Percentiles rank a stretch among this genome's conserved stretches.
These are phyloP conservation scores for Fraxinus platypoda DNA, from an alignment of 305 asterid species.

Conservation along the genomic window DNA sequence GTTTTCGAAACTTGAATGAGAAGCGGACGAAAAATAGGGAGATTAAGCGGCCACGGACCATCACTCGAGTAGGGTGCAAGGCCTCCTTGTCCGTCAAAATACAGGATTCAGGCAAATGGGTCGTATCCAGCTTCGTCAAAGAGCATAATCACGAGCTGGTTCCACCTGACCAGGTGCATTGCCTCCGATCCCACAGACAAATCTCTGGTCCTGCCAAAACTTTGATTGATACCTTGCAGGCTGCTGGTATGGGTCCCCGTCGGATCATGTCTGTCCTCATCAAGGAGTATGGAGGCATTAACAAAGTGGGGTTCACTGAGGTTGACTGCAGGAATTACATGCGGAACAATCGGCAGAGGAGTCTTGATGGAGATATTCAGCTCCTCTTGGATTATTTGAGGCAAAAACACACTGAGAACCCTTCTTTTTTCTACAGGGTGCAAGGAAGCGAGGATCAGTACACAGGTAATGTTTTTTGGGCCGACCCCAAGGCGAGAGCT, in stretches of 20 bases:
- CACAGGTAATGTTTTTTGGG: slow-evolving; percentile 67
- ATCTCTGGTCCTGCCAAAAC: slow-evolving; percentile 93
- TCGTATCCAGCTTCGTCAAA: slow-evolving; percentile 65
- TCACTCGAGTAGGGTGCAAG: slow-evolving; percentile 95
- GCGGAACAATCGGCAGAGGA: slow-evolving; percentile 71
- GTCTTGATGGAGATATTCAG: slow-evolving; percentile 66
- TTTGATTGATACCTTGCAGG: slow-evolving; percentile 86
- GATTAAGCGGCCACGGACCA: slow-evolving; percentile 77
- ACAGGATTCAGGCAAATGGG: slow-evolving; percentile 89
- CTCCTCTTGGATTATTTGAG: slow-evolving; percentile 59
- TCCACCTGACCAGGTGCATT: slow-evolving; percentile 88
- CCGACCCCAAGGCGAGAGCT: slow-evolving; percentile 48
- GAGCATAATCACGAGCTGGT: slow-evolving; percentile 90
- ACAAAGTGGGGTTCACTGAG: slow-evolving; percentile 92
- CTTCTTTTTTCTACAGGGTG: slow-evolving; percentile 52
- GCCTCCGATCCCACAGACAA: slow-evolving; percentile 88
- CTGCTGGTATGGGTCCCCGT: slow-evolving; percentile 97
- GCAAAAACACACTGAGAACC: slow-evolving; percentile 58
- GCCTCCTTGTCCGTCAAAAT: slow-evolving; percentile 82
- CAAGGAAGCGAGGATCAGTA: slow-evolving; percentile 58
- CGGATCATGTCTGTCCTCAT: slow-evolving; percentile 89
- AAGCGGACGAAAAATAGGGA: slow-evolving; percentile 86
- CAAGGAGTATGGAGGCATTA: slow-evolving; percentile 92
- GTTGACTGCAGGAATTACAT: slow-evolving; percentile 94
- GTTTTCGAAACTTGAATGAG: slow-evolving; percentile 89